Conservation (phyloP, 2,329 filamentous ascomycete species). For the Aspergillus candidus region DNA sequence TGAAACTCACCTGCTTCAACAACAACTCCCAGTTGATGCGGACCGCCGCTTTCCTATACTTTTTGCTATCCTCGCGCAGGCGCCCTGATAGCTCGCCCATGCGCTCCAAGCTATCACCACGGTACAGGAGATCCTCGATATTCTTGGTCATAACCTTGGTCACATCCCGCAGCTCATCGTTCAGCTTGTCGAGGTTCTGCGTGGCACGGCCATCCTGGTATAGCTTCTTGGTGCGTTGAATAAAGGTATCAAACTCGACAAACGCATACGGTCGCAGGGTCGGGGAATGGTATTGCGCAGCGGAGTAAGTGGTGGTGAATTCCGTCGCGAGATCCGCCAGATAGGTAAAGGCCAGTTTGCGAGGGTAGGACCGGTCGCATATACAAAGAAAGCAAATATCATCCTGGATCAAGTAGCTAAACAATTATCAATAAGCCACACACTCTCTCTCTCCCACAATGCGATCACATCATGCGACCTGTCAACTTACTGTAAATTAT, state of each 20-base stretch:
- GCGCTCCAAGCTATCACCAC: constrained; percentile 86
- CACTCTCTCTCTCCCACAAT: too few species aligned
- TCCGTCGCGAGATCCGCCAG: constrained; percentile 85
- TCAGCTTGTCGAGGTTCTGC: constrained; percentile 89
- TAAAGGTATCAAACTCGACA: constrained; percentile 97
- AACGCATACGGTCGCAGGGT: constrained; percentile 86
- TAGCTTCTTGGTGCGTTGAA: constrained; percentile 82
- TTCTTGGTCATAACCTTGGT: constrained; percentile 99
- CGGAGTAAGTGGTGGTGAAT: constrained; percentile 79
- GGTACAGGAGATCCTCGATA: constrained; percentile 93
- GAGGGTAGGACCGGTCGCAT: constrained; percentile 87
- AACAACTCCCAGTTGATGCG: constrained; percentile 97
- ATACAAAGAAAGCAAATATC: constrained; percentile 90
- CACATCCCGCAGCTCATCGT: constrained; percentile 94
- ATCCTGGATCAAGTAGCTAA: constrained; percentile 74
- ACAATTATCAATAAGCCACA: neutral
- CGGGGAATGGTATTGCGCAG: constrained; percentile 65
- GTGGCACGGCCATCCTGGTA: constrained; percentile 89
- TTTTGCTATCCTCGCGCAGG: constrained; percentile 85
- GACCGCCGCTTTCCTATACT: constrained; percentile 87
- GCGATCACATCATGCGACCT: too few species aligned
- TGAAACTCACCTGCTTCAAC: constrained; percentile 65
- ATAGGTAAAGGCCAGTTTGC: constrained; percentile 98
- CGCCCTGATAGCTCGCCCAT: constrained; percentile 94
- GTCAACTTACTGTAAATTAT: constrained; percentile 71